Conservation (phyloP, 2,329 filamentous ascomycete genomes). For the Graphilbum fragrans region DNA sequence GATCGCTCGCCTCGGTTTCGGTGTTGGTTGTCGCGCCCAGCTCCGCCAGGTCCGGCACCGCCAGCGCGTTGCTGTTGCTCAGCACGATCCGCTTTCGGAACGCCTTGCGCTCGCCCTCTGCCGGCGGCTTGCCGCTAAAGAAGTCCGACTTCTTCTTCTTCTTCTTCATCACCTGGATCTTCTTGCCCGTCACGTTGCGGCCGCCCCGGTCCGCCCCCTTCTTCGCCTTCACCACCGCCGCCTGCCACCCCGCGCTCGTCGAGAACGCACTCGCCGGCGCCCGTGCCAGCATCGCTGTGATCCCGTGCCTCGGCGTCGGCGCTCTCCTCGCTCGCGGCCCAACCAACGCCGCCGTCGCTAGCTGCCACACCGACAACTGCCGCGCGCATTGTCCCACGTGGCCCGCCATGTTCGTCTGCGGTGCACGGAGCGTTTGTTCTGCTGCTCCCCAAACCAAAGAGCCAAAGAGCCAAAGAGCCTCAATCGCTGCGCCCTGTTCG, state of each 20-base stretch:
- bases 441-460: too few relatives aligned
- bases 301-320: background rate
- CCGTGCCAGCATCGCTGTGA: slow-evolving; percentile 10
- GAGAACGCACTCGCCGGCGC: slow-evolving; percentile 29
- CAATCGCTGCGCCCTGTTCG: too few relatives aligned
- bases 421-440: too few relatives aligned
- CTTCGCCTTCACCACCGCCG: background rate
- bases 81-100: slow-evolving; percentile 81
- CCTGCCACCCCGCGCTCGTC: slow-evolving; percentile 21
- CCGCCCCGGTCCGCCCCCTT: background rate
- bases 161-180: slow-evolving; percentile 21
- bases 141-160: slow-evolving; percentile 39
- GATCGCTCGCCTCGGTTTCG: background rate
- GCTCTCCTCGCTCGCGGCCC: too few relatives aligned
- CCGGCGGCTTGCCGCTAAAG: slow-evolving; percentile 41
- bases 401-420: too few relatives aligned
- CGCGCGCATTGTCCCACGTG: background rate
- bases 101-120: slow-evolving; percentile 72
- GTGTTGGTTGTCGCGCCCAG: slow-evolving; percentile 32
- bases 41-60: slow-evolving; percentile 55
- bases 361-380: background rate
- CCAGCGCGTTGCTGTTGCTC: slow-evolving; percentile 85
- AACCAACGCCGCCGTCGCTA: background rate
- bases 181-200: slow-evolving; percentile 20
- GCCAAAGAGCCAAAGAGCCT: too few relatives aligned